These are phyloP conservation scores for Phytopythium aichiense DNA, from an alignment of 352 stramenopile species.

Conservation along the genomic window DNA sequence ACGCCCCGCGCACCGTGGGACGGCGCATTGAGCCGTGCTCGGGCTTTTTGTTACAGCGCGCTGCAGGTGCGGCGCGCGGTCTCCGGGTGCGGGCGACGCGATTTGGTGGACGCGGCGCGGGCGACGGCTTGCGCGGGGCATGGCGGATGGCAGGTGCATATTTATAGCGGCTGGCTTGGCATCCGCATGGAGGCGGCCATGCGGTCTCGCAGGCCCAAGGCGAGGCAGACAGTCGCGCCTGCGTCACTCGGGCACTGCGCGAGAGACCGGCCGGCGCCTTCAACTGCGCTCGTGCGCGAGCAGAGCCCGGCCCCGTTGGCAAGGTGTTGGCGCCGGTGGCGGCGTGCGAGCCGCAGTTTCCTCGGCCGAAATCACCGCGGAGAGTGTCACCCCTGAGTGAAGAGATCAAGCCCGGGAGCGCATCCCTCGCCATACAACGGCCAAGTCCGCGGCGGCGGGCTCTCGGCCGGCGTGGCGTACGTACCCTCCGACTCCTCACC, in stretches of 20 bases:
- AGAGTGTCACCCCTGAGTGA: conserved; percentile 2
- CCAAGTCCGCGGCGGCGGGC: not conserved
- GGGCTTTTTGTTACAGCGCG: no score
- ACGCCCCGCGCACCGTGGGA: conserved; percentile 1
- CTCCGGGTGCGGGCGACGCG: not conserved
- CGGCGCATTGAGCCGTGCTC: not conserved
- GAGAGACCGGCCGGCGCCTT: conserved; percentile 7
- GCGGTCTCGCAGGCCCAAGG: not conserved
- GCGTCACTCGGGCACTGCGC: not conserved
- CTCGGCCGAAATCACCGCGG: not conserved
- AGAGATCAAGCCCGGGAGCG: not conserved
- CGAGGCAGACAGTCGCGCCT: not conserved
- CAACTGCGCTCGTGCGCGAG: conserved; percentile 3
- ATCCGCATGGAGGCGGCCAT: not conserved
- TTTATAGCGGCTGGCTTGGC: not conserved
- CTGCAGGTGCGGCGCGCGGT: no score
- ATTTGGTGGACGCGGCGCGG: not conserved
- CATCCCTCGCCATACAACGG: not conserved
- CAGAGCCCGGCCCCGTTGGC: not conserved
- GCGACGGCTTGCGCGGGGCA: not conserved
- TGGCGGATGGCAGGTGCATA: not conserved
- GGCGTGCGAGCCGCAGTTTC: conserved; percentile 1
- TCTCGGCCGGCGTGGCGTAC: not conserved
- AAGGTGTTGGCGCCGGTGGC: not conserved
- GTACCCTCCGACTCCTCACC: not conserved